These are phyloP conservation scores for Handroanthus guayacan DNA, from an alignment of 257 asterid species.

Conservation along the genomic window DNA sequence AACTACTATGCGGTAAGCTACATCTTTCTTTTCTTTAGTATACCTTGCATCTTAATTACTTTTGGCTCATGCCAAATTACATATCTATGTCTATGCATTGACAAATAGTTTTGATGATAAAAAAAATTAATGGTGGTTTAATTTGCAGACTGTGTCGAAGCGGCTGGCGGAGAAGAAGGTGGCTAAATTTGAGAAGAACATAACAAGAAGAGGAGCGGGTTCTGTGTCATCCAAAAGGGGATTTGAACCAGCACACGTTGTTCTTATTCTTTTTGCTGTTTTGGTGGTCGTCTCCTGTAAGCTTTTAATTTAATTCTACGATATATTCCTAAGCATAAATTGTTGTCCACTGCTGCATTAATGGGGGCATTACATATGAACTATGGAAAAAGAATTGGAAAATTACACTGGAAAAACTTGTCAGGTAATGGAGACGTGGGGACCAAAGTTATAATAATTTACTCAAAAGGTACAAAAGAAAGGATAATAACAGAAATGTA, in stretches of 20 bases:
- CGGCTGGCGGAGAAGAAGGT: slow-evolving; percentile 78
- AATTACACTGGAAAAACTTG: too few species aligned
- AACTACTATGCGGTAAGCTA: background rate
- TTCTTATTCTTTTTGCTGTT: slow-evolving; percentile 78
- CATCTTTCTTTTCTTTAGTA: background rate
- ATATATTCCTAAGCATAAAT: too few species aligned
- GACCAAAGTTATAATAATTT: too few species aligned
- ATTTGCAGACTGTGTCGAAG: slow-evolving; percentile 76
- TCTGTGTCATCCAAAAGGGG: slow-evolving; percentile 48
- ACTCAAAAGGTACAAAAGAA: too few species aligned
- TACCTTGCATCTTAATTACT: background rate
- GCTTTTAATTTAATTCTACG: background rate
- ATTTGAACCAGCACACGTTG: slow-evolving; percentile 78
- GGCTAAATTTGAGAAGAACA: slow-evolving; percentile 88
- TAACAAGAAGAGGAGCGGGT: slow-evolving; percentile 71
- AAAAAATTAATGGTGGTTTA: background rate
- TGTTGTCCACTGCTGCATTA: too few species aligned
- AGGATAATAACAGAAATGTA: too few species aligned
- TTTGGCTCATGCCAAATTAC: background rate
- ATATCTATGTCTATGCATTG: background rate
- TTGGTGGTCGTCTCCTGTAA: slow-evolving; percentile 79
- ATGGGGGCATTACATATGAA: too few species aligned
- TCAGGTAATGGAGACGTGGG: too few species aligned
- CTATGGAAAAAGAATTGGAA: too few species aligned
- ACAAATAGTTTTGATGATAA: background rate